Conservation (phyloP, 2,329 filamentous ascomycete species). For the Monosporascus sp. region DNA sequence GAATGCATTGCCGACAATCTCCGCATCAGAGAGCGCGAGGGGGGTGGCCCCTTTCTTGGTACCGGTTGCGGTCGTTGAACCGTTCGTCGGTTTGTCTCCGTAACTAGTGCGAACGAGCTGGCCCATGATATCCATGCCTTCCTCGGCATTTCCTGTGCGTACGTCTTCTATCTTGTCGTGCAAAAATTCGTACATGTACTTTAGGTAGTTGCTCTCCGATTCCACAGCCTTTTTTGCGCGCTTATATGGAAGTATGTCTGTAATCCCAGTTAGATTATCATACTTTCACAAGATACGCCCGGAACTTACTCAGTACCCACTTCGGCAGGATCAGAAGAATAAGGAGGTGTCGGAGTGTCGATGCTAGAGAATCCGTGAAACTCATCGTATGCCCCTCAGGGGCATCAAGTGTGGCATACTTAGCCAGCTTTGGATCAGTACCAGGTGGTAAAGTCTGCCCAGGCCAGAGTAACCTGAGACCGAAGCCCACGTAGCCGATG, state of each 20-base stretch:
- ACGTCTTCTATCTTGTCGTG: conserved; percentile 50
- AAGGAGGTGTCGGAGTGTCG: conserved; percentile 59
- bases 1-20: conserved; percentile 70
- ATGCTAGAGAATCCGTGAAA: conserved; percentile 59
- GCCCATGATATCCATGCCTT: conserved; percentile 49
- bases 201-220: conserved; percentile 57
- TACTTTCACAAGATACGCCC: not conserved
- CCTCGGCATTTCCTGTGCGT: conserved; percentile 31
- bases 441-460: conserved; percentile 48
- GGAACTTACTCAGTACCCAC: conserved; percentile 46
- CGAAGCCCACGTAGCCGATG: conserved; percentile 66
- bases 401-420: conserved; percentile 41
- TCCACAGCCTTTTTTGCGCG: conserved; percentile 45
- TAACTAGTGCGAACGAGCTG: conserved; percentile 42
- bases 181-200: conserved; percentile 67
- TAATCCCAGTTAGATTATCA: conserved; percentile 4
- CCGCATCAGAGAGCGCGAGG: conserved; percentile 48
- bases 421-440: conserved; percentile 39
- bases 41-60: conserved; percentile 19
- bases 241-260: conserved; percentile 45
- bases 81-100: conserved; percentile 17
- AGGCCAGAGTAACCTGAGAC: conserved; percentile 55
- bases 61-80: conserved; percentile 3
- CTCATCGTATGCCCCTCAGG: conserved; percentile 55
- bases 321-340: conserved; percentile 54